Evolutionary conservation across 768 basidiomycete species (phyloP).

Genomic region (Agaricus subrufescens): DNA sequence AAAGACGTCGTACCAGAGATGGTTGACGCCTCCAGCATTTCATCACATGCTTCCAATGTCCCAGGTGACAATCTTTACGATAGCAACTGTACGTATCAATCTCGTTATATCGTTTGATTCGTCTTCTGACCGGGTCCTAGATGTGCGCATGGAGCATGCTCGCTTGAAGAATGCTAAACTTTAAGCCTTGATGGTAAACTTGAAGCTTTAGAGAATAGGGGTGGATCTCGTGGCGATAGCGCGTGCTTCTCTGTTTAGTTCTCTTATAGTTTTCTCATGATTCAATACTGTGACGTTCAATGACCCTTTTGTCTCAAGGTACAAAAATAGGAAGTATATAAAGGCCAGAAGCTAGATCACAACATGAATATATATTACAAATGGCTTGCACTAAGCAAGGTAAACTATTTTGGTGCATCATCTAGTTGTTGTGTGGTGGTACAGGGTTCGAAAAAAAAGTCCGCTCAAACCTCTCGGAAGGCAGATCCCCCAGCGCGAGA

Average conservation of each 20-base stretch:
- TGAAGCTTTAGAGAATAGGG: neutral
- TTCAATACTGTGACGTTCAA: too few species aligned
- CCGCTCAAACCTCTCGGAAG: slow-evolving; percentile 25
- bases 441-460: too few species aligned
- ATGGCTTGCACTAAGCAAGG: too few species aligned
- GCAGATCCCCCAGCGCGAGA: slow-evolving; percentile 54
- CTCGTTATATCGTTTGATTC: slow-evolving; percentile 43
- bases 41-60: slow-evolving; percentile 58
- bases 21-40: slow-evolving; percentile 79
- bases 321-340: too few species aligned
- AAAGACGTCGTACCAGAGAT: slow-evolving; percentile 80
- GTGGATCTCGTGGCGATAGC: neutral
- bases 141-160: slow-evolving; percentile 32
- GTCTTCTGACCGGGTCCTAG: slow-evolving; percentile 14
- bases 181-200: slow-evolving; percentile 2
- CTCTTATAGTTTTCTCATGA: neutral
- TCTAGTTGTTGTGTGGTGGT: too few species aligned
- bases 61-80: slow-evolving; percentile 76
- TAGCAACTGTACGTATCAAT: slow-evolving; percentile 63
- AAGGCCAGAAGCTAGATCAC: too few species aligned
- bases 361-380: too few species aligned
- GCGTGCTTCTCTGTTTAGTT: neutral
- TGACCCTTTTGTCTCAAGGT: too few species aligned
- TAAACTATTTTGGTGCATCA: too few species aligned
- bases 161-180: slow-evolving; percentile 24